Percentiles rank a stretch among this genome's conserved stretches.
Conservation (phyloP, 1,284 basidiomycete genomes). For the Bjerkandera adusta region DNA sequence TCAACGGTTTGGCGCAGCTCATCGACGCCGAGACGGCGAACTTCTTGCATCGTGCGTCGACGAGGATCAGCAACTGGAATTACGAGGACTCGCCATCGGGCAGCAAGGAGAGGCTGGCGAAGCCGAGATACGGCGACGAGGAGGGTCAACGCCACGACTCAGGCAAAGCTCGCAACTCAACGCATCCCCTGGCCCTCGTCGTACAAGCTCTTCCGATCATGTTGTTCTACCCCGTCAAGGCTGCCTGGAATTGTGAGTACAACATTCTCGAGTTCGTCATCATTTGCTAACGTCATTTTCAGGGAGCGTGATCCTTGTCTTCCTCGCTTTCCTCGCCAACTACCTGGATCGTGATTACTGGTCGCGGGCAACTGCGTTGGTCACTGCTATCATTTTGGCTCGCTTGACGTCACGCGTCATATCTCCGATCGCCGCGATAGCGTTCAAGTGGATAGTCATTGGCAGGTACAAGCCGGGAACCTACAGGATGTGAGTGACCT, state of each 20-base stretch:
- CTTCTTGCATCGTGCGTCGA: too few species aligned
- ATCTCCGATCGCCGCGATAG: constrained; percentile 36
- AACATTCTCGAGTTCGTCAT: constrained; percentile 28
- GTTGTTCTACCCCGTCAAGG: constrained; percentile 44
- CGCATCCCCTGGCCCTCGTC: constrained; percentile 36
- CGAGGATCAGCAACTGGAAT: too few species aligned
- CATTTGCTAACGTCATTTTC: neutral
- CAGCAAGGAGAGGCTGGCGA: too few species aligned
- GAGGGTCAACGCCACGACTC: too few species aligned
- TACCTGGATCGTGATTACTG: constrained; percentile 32
- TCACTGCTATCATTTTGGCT: constrained; percentile 34
- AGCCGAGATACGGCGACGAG: too few species aligned
- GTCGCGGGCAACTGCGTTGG: constrained; percentile 32
- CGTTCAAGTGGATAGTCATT: constrained; percentile 45
- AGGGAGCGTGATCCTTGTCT: constrained; percentile 13
- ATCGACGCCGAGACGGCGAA: constrained; percentile 27
- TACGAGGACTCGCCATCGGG: too few species aligned
- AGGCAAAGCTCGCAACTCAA: constrained; percentile 37
- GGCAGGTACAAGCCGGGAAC: constrained; percentile 40
- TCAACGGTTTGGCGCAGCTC: constrained; percentile 38
- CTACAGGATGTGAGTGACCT: constrained; percentile 33
- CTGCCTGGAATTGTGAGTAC: constrained; percentile 37
- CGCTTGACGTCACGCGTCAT: constrained; percentile 31
- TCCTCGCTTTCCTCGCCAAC: constrained; percentile 20
- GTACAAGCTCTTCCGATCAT: constrained; percentile 40